phyloP scores from a whole-genome alignment of 306 rosid species.

The Castanea mollissima region DNA sequence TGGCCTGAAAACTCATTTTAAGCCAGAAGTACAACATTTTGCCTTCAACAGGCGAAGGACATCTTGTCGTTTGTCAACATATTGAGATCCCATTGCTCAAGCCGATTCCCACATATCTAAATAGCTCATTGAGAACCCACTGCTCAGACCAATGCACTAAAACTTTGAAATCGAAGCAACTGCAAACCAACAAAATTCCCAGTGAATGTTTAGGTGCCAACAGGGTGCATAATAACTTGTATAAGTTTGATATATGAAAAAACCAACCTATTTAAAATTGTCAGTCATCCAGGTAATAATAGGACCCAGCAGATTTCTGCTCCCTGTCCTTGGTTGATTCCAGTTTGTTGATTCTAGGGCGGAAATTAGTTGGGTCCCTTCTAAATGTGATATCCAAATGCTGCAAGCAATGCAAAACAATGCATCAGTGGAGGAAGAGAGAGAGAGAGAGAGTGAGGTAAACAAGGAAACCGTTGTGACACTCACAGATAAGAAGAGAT shows the following conservation, averaged over 20 bases:
- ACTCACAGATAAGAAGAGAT: slow-evolving; percentile 96
- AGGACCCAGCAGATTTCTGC: slow-evolving; percentile 87
- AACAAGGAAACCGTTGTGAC: not conserved
- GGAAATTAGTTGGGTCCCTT: slow-evolving; percentile 90
- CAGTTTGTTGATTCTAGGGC: slow-evolving; percentile 89
- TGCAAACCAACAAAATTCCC: slow-evolving; percentile 16
- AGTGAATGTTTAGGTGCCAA: not conserved
- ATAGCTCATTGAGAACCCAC: slow-evolving; percentile 11
- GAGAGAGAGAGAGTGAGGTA: not conserved
- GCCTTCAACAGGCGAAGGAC: slow-evolving; percentile 16
- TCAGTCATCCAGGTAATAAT: slow-evolving; percentile 91
- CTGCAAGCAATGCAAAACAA: slow-evolving; percentile 38
- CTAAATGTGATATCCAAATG: slow-evolving; percentile 94
- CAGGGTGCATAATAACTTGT: not conserved
- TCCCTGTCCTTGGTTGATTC: slow-evolving; percentile 93
- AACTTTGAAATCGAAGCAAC: slow-evolving; percentile 26
- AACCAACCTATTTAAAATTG: slow-evolving; percentile 26
- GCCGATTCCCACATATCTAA: slow-evolving; percentile 15
- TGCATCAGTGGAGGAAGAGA: not conserved
- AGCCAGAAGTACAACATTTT: slow-evolving; percentile 20
- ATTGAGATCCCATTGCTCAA: slow-evolving; percentile 5
- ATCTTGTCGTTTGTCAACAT: slow-evolving; percentile 20
- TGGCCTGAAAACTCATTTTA: slow-evolving; percentile 29
- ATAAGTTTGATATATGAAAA: slow-evolving; percentile 6
- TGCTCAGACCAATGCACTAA: slow-evolving; percentile 19